Percentiles rank a stretch among this genome's conserved stretches.
phyloP scores from a whole-genome alignment of 192 early-diverging fungal genomes.

The Chytriomyces confervae region DNA sequence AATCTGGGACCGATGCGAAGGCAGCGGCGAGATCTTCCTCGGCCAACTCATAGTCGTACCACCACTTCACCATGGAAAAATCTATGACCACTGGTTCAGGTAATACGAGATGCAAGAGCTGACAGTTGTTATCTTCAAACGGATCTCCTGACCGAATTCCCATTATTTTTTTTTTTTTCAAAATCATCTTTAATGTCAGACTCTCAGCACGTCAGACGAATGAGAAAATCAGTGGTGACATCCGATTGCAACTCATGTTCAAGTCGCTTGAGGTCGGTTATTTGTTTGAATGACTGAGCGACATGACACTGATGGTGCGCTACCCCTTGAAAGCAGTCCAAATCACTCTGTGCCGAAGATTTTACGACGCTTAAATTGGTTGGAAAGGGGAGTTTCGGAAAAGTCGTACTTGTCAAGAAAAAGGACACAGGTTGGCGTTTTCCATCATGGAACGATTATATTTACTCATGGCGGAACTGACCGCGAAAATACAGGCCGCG shows the following conservation, averaged over 20 bases:
- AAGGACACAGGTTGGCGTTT: slow-evolving; percentile 21
- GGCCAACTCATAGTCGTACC: slow-evolving; percentile 30
- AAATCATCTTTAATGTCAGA: background rate
- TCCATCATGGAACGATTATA: background rate
- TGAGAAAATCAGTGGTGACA: slow-evolving; percentile 20
- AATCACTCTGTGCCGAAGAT: slow-evolving; percentile 57
- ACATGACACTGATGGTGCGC: background rate
- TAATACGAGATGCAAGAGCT: background rate
- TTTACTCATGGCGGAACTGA: background rate
- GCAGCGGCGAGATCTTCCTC: slow-evolving; percentile 31
- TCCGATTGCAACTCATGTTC: slow-evolving; percentile 28
- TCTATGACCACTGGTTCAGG: slow-evolving; percentile 44
- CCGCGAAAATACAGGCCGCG: slow-evolving; percentile 62
- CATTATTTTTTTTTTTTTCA: background rate
- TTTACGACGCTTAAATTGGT: slow-evolving; percentile 95
- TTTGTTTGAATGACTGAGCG: background rate
- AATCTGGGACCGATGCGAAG: slow-evolving; percentile 35
- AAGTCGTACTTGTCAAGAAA: slow-evolving; percentile 60
- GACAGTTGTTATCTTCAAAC: background rate
- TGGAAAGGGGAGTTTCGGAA: slow-evolving; percentile 96
- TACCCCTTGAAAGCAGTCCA: background rate
- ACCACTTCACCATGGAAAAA: slow-evolving; percentile 40
- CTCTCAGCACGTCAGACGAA: slow-evolving; percentile 13
- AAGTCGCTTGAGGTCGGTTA: slow-evolving; percentile 11
- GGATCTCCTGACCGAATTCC: background rate